These are phyloP conservation scores for Pelargonium nanum DNA, from an alignment of 345 rosid species.

Conservation along the genomic window DNA sequence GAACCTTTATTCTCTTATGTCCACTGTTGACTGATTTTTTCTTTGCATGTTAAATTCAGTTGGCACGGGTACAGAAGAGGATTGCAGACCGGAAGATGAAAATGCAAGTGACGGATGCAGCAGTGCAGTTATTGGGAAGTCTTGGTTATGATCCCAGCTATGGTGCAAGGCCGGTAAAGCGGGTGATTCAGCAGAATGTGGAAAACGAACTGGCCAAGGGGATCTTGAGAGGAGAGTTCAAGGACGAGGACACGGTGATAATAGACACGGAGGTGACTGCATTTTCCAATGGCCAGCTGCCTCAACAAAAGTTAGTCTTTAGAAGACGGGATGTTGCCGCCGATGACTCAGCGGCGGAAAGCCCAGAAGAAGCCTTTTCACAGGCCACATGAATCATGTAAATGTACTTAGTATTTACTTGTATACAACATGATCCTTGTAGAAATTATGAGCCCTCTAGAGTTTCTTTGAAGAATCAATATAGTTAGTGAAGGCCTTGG, in stretches of 20 bases:
- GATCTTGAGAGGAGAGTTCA: constrained; percentile 79
- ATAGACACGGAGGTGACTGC: constrained; percentile 78
- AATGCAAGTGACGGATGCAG: constrained; percentile 51
- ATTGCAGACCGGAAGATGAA: constrained; percentile 81
- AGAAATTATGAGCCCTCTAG: no score
- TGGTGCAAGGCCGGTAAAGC: constrained; percentile 95
- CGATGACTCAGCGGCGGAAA: constrained; percentile 23
- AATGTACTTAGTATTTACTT: no score
- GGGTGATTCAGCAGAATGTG: constrained; percentile 87
- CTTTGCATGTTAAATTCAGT: constrained; percentile 30
- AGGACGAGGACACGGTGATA: constrained; percentile 59
- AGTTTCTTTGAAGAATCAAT: no score
- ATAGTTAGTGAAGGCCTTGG: no score
- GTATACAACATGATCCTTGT: no score
- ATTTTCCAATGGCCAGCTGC: constrained; percentile 62
- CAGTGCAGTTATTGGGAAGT: constrained; percentile 67
- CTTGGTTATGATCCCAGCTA: constrained; percentile 94
- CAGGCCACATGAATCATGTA: background rate
- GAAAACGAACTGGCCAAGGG: constrained; percentile 98
- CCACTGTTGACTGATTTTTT: background rate
- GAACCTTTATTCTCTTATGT: no score
- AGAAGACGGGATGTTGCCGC: constrained; percentile 26
- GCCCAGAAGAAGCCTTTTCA: constrained; percentile 17
- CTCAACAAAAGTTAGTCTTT: constrained; percentile 74
- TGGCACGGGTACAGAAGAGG: constrained; percentile 86